phyloP scores from a whole-genome alignment of 2,329 filamentous ascomycete genomes.

The Ceratocystiopsis minuta region DNA sequence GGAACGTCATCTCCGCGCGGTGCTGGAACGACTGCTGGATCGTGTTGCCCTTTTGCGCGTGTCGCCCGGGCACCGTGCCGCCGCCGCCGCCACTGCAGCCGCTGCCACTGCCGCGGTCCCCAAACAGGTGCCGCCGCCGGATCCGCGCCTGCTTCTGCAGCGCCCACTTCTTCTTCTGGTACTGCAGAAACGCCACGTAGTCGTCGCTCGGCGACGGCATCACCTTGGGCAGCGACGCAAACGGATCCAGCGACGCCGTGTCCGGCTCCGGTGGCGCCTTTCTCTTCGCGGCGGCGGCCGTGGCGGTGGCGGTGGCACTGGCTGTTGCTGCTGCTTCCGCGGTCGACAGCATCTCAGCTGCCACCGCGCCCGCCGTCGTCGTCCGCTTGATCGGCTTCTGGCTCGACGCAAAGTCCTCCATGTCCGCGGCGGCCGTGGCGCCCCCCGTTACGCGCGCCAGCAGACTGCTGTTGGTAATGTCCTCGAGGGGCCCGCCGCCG shows the following conservation, averaged over 20 bases:
- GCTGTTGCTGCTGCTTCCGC: not conserved
- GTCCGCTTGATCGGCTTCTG: conserved; percentile 48
- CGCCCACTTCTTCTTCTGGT: conserved; percentile 98
- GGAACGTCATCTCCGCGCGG: conserved; percentile 77
- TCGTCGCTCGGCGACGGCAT: conserved; percentile 78
- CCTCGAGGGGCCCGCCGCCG: conserved; percentile 36
- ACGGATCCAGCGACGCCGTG: conserved; percentile 49
- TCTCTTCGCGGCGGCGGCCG: conserved; percentile 44
- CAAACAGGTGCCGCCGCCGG: conserved; percentile 78
- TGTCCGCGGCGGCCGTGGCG: conserved; percentile 29
- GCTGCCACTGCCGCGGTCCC: conserved; percentile 45
- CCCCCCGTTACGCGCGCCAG: conserved; percentile 22
- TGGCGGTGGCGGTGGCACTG: conserved; percentile 18
- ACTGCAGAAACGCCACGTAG: conserved; percentile 73
- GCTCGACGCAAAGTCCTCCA: conserved; percentile 57
- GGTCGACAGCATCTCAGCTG: conserved; percentile 14
- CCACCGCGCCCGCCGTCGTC: conserved; percentile 33
- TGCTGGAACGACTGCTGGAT: conserved; percentile 65
- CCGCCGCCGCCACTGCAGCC: conserved; percentile 18
- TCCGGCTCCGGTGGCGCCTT: conserved; percentile 49
- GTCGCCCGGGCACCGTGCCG: too few species aligned
- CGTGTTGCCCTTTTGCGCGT: conserved; percentile 31
- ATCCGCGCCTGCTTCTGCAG: conserved; percentile 81
- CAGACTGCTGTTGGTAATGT: conserved; percentile 33
- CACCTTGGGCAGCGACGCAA: conserved; percentile 58